Base-by-base conservation (phyloP, 2,329 filamentous ascomycete genomes). In the Penicillium sp. region DNA sequence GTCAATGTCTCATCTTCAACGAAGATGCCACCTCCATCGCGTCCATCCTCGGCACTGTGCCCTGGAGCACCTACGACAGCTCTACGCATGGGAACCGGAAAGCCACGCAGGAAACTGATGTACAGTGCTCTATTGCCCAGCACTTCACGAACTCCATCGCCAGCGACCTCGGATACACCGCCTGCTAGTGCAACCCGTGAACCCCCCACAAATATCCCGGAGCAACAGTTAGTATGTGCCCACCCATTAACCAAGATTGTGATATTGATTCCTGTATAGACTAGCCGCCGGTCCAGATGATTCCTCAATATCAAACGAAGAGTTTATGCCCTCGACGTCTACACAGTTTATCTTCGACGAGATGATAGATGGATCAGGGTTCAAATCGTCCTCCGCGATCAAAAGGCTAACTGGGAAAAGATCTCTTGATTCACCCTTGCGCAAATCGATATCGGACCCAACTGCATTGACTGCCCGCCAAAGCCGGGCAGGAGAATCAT, bases 71-170 rank as follows among this genome's bases (percentile, higher is more conserved):
- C 65, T 10, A 51, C 60, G 19, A 72, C 68, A 15, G 66, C 67
- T 2, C 67, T 77, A 55, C 70, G 71, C 15, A 65, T 78, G 23
- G 63, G 67, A 1, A 64, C 60, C 17, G 66, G 67, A 35, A 76
- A 75, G 50, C 75, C 76, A 8, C 73, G 77, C 15, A 74, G 66
- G n/a, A 79, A 79, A 56, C 56, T 80, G 31, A 75, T 79, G 71
- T 79, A 78, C 59, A 69, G 68, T 52, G 74, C 73, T 23, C 60
- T 77, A 33, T 59, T 77, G 23, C 72, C 73, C 10, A 38, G 56
- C 9, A 58, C 63, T 27, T 55, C 62, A 31, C 60, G 65, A 27
- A 62, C 57, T 17, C 48, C 60, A 40, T 48, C 58, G 10, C 25
- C 45, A 19, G 56, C 45, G 42, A 43, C 53, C 17, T 49, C 62